A percentile compares a stretch with the other conserved stretches of the same genome.
Evolutionary conservation across 805 yeast genomes (phyloP).

Genomic region (Metschnikowia bowlesiae): DNA sequence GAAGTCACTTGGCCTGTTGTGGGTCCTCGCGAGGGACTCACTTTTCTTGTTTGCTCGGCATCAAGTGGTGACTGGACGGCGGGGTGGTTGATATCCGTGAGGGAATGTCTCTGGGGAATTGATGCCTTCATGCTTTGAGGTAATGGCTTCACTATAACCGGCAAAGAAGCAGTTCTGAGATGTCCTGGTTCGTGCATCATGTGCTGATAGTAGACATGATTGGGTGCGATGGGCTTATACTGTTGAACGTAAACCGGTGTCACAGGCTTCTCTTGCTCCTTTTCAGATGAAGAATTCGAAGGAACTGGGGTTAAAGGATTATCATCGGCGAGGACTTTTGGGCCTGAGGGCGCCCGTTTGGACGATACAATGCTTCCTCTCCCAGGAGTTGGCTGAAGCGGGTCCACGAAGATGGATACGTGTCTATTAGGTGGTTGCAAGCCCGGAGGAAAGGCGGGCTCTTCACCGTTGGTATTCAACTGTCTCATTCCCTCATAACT

Average conservation of each 20-base stretch:
- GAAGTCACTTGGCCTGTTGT: neutral
- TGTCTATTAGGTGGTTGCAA: slow-evolving; percentile 28
- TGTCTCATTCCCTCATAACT: slow-evolving; percentile 12
- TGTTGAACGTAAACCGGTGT: slow-evolving; percentile 12
- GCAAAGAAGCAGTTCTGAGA: slow-evolving; percentile 15
- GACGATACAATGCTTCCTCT: neutral
- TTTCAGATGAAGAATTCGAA: neutral
- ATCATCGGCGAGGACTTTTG: neutral
- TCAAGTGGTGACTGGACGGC: neutral
- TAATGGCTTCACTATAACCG: slow-evolving; percentile 12
- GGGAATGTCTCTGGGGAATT: slow-evolving; percentile 14
- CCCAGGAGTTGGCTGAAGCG: slow-evolving; percentile 29
- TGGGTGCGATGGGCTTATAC: slow-evolving; percentile 15
- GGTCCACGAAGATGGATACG: slow-evolving; percentile 38
- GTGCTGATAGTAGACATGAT: slow-evolving; percentile 14
- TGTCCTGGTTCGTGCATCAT: slow-evolving; percentile 12
- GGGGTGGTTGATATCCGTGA: slow-evolving; percentile 3
- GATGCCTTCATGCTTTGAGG: slow-evolving; percentile 6
- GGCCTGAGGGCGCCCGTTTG: neutral
- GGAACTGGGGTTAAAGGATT: slow-evolving; percentile 3
- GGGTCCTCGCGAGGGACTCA: neutral
- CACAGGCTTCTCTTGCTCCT: slow-evolving; percentile 1
- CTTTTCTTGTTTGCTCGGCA: neutral
- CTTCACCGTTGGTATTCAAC: neutral
- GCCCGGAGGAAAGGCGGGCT: neutral